Conservation (phyloP, 768 basidiomycete species). For the Leccinum uliginosum region DNA sequence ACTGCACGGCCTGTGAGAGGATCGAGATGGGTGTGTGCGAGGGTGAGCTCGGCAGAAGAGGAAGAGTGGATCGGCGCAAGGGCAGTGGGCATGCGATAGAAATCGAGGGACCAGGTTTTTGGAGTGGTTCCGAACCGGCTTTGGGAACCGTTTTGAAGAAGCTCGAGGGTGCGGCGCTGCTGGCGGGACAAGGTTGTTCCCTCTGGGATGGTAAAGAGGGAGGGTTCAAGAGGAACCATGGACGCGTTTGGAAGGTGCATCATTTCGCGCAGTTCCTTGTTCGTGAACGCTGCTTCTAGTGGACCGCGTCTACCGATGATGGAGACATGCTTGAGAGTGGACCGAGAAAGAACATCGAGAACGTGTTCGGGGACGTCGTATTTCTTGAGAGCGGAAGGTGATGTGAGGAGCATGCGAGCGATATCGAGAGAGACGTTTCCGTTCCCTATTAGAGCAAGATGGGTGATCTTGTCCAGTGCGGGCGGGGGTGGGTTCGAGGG, state of each 20-base stretch:
- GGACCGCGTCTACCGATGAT: conserved; percentile 87
- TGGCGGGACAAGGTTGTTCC: conserved; percentile 47
- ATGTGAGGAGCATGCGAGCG: conserved; percentile 82
- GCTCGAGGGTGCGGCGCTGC: conserved; percentile 61
- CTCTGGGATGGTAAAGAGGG: conserved; percentile 37
- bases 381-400: conserved; percentile 51
- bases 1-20: conserved; percentile 43
- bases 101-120: conserved; percentile 79
- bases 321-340: conserved; percentile 68
- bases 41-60: conserved; percentile 40
- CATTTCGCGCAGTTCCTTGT: conserved; percentile 91
- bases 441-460: conserved; percentile 86
- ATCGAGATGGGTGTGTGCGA: conserved; percentile 61
- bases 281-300: conserved; percentile 83
- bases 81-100: conserved; percentile 68
- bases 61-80: conserved; percentile 29
- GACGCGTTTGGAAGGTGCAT: conserved; percentile 56
- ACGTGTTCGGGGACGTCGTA: conserved; percentile 81
- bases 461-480: conserved; percentile 56
- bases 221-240: conserved; percentile 57
- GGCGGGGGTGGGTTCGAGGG: conserved; percentile 63
- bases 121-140: conserved; percentile 42
- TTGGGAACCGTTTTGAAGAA: conserved; percentile 63
- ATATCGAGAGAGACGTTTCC: conserved; percentile 95
- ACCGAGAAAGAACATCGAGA: conserved; percentile 58